These are phyloP conservation scores for Craspedostauros australis DNA, from an alignment of 108 stramenopile species.

Conservation along the genomic window DNA sequence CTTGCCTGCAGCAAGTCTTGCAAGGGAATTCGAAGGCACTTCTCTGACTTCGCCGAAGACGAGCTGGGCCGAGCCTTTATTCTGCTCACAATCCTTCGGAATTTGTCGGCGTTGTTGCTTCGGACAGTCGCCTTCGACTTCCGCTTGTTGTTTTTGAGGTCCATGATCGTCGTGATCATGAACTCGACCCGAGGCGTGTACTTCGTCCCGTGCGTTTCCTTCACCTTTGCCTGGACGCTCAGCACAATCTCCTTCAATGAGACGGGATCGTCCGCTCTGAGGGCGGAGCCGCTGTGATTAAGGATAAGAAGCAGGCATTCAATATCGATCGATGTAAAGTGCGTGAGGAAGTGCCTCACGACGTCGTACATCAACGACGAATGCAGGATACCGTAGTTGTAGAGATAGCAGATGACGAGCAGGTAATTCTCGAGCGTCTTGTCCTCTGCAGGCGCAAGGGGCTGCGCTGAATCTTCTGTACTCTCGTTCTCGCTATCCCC, in stretches of 20 bases:
- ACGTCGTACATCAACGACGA: constrained; percentile 87
- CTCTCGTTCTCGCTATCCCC: constrained; percentile 1
- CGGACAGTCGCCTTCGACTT: constrained; percentile 62
- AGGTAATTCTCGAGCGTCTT: constrained; percentile 55
- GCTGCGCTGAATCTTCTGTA: constrained; percentile 5
- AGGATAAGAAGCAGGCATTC: constrained; percentile 85
- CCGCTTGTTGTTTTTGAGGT: constrained; percentile 91
- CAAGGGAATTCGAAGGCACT: constrained; percentile 71
- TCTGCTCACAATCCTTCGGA: constrained; percentile 78
- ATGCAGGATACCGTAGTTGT: constrained; percentile 85
- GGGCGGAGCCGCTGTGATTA: constrained; percentile 78
- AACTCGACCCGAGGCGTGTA: constrained; percentile 65
- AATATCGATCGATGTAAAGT: constrained; percentile 77
- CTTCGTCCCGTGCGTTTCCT: constrained; percentile 12
- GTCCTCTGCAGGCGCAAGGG: no score
- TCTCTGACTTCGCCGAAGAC: constrained; percentile 38
- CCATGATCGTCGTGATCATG: constrained; percentile 88
- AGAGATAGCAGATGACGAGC: constrained; percentile 87
- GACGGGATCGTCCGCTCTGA: constrained; percentile 88
- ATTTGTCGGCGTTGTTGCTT: constrained; percentile 53
- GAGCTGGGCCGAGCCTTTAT: constrained; percentile 52
- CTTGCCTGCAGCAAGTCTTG: constrained; percentile 76
- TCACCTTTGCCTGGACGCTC: constrained; percentile 60
- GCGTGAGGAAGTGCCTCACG: constrained; percentile 74
- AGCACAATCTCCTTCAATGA: constrained; percentile 90